Evolutionary conservation across 2,329 filamentous ascomycete genomes (phyloP).

Genomic region (Teratosphaeria viscida): DNA sequence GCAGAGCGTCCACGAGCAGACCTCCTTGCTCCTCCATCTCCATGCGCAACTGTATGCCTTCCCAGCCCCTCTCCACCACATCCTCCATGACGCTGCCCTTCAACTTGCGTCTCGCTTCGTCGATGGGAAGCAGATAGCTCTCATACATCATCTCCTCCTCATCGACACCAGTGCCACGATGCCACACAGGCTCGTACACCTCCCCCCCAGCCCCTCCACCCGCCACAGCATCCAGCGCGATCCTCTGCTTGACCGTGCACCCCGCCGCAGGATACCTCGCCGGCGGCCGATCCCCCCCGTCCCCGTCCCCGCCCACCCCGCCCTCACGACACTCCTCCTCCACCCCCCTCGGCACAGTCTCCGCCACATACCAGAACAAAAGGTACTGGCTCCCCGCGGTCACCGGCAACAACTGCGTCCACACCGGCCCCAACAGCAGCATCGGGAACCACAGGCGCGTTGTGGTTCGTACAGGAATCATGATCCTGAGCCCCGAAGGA

Average conservation of each 20-base stretch:
- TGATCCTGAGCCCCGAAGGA: background rate
- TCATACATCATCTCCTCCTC: slow-evolving; percentile 36
- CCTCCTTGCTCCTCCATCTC: slow-evolving; percentile 17
- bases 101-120: slow-evolving; percentile 33
- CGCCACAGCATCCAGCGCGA: slow-evolving; percentile 26
- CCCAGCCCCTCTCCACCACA: slow-evolving; percentile 37
- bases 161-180: slow-evolving; percentile 40
- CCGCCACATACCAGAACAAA: slow-evolving; percentile 38
- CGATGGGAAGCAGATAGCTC: slow-evolving; percentile 31
- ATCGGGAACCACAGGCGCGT: too few species aligned
- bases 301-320: slow-evolving; percentile 12
- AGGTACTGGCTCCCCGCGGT: slow-evolving; percentile 30
- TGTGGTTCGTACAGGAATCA: too few species aligned
- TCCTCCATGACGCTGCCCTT: slow-evolving; percentile 33
- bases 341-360: slow-evolving; percentile 30
- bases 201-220: slow-evolving; percentile 26
- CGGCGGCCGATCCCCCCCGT: slow-evolving; percentile 20
- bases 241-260: slow-evolving; percentile 29
- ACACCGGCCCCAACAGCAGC: slow-evolving; percentile 24
- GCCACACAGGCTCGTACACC: slow-evolving; percentile 34
- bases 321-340: slow-evolving; percentile 5
- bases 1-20: background rate
- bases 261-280: slow-evolving; percentile 24
- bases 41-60: slow-evolving; percentile 30
- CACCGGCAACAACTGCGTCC: slow-evolving; percentile 35